Evolutionary conservation across 2,329 filamentous ascomycete species (phyloP).

Genomic region (Aspergillus costaricaensis): DNA sequence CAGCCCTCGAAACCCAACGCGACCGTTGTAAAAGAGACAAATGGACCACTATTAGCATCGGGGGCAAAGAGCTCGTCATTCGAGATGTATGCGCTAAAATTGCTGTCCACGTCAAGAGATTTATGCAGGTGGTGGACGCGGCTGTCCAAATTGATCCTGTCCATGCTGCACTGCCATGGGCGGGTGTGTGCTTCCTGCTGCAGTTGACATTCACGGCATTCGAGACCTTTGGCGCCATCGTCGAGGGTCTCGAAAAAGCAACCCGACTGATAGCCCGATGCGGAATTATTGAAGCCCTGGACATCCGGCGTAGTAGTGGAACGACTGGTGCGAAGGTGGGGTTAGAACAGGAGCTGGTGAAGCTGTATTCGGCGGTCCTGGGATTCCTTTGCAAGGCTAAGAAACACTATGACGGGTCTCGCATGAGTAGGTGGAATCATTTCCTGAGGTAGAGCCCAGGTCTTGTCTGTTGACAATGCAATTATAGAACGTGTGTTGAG

Average conservation of each 20-base stretch:
- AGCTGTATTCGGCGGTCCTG: not conserved
- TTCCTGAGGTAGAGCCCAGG: no score
- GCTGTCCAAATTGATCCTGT: not conserved
- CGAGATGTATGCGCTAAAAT: not conserved
- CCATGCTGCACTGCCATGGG: slow-evolving; percentile 1
- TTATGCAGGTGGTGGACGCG: not conserved
- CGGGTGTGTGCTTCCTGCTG: not conserved
- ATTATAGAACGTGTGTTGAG: no score
- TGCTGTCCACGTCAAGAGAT: not conserved
- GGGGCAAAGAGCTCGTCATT: not conserved
- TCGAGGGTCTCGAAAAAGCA: not conserved
- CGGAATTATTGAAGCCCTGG: not conserved
- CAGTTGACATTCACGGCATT: not conserved
- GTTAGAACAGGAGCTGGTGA: not conserved
- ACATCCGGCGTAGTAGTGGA: not conserved
- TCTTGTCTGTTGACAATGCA: no score
- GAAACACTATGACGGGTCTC: no score
- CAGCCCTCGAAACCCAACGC: not conserved
- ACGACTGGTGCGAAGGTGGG: not conserved
- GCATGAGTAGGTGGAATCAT: no score
- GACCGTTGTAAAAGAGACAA: not conserved
- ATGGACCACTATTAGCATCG: not conserved
- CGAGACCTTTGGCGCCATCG: not conserved
- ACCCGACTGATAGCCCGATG: not conserved
- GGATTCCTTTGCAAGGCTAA: no score